Evolutionary conservation across 2,329 filamentous ascomycete genomes (phyloP).

Genomic region (Botrytis squamosa): DNA sequence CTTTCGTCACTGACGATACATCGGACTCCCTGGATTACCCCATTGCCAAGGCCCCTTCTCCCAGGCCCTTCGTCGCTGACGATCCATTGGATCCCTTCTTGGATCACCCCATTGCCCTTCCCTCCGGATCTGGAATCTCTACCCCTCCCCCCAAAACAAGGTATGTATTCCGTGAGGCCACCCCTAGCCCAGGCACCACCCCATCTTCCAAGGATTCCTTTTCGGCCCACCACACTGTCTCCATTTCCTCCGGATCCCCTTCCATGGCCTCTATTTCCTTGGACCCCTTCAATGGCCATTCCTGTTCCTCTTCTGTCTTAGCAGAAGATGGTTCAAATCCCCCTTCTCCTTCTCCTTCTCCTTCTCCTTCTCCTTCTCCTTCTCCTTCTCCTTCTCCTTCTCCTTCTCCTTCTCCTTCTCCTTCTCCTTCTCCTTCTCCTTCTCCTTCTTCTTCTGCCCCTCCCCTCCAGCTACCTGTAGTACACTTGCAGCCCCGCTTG

Average conservation of each 20-base stretch:
- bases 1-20: background rate
- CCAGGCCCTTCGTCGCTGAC: background rate
- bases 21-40: background rate
- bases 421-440: background rate
- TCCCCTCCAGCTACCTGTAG: background rate
- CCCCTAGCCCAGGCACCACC: background rate
- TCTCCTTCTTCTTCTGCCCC: background rate
- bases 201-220: background rate
- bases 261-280: background rate
- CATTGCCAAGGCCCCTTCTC: background rate
- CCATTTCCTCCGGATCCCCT: background rate
- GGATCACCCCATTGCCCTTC: background rate
- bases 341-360: background rate
- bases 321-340: background rate
- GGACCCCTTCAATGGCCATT: background rate
- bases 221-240: background rate
- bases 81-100: background rate
- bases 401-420: background rate
- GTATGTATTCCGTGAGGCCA: background rate
- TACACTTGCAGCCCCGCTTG: conserved; percentile 6
- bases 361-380: too few relatives aligned
- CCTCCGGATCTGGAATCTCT: background rate
- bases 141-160: background rate
- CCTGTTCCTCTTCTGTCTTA: background rate
- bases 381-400: background rate